phyloP scores from a whole-genome alignment of 2,329 filamentous ascomycete genomes.

The Beauveria bassiana region DNA sequence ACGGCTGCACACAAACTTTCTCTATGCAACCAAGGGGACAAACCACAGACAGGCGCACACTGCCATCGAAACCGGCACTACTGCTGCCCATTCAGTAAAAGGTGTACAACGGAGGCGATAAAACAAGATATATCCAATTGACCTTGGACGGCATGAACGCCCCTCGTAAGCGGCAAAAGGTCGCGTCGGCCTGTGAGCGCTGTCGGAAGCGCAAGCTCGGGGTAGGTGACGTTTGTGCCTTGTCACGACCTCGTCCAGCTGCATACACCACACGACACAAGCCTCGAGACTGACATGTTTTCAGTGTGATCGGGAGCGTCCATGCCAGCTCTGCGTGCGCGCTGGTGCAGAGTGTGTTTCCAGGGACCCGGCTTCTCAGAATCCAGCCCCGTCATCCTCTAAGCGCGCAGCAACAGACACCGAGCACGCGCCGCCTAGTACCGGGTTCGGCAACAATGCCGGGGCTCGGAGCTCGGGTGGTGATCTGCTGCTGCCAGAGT shows the following conservation, averaged over 20 bases:
- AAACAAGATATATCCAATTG: neutral
- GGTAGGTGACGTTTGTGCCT: neutral
- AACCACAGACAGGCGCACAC: neutral
- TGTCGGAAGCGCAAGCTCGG: slow-evolving; percentile 10
- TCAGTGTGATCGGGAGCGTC: slow-evolving; percentile 9
- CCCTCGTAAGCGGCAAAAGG: slow-evolving; percentile 11
- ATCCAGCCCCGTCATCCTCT: neutral
- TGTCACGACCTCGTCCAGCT: neutral
- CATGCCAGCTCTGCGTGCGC: slow-evolving; percentile 10
- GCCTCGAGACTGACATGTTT: neutral
- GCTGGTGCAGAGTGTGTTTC: slow-evolving; percentile 10
- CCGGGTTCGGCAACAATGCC: neutral
- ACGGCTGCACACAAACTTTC: neutral
- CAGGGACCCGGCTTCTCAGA: neutral
- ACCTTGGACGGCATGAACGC: neutral
- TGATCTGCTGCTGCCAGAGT: slow-evolving; percentile 3
- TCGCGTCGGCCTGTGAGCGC: slow-evolving; percentile 8
- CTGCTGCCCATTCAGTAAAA: neutral
- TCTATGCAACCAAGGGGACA: neutral
- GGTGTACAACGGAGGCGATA: neutral
- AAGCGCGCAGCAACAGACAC: neutral
- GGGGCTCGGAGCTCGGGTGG: neutral
- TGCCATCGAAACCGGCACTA: neutral
- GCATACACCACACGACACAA: neutral
- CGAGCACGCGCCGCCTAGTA: neutral